Evolutionary conservation across 768 basidiomycete genomes (phyloP), one percentile per base, ranked within the genome.

Genomic region (Boletellus ananas): DNA sequence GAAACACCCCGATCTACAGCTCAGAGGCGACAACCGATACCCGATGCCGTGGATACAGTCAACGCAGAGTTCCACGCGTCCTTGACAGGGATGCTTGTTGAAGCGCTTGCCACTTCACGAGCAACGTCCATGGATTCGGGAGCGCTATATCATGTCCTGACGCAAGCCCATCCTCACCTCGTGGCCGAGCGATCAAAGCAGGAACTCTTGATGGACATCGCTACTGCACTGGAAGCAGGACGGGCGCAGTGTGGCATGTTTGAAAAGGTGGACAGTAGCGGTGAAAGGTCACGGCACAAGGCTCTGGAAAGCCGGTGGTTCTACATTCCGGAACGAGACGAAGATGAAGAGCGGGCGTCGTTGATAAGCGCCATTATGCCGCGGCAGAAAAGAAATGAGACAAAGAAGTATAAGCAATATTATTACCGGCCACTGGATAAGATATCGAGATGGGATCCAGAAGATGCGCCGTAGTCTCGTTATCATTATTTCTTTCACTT

Each of bases 331-430:
- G 86, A 88, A 60, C 64, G 73, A 61, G 87, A 90, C 58, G 73
- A 77, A 58, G 86, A 90, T 61, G 72, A 73, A 56, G 87, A 88
- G 49, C 75, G 87, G n/a, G 86, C 86, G 27, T 64, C 72, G 56
- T 66, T 88, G 51, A 78, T 90, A 49, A 67, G 73, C 59, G 82
- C 80, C 52, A 81, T 87, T 74, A 87, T 87, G 85, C 85, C 85
- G 2, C 79, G 85, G 13, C 85, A 75, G 47, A 90, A 89, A 69
- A 71, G 88, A 47, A 82, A 70, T 41, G 85, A 81, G 68, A 90
- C 87, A 64, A 89, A 85, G 76, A 85, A 88, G 70, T 86, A 84
- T 54, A 90, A 90, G 66, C 85, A 88, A 64, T 91, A 91, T 69
- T 91, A 90, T 68, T 90, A 83, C 70, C 75, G 76, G 25, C 88